Evolutionary conservation across 2,329 filamentous ascomycete genomes (phyloP), one percentile per base, ranked within the genome.

Genomic region (Huntiella bhutanensis): DNA sequence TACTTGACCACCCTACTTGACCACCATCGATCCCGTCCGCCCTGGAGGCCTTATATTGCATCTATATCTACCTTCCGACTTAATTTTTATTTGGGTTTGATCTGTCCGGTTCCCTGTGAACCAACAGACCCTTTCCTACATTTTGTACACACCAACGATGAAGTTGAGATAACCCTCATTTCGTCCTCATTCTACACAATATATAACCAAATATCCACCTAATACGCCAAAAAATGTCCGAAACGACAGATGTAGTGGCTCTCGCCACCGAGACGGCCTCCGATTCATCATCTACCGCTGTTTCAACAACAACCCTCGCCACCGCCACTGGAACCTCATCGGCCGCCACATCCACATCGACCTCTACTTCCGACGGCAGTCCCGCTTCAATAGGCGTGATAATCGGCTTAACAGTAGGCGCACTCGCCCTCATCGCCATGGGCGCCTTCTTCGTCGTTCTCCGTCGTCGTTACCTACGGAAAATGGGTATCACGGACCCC

Each of bases 371-470:
- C 36, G 17, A 19, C 12, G 15, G 43, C 16, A 19, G 22, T 11
- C 37, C 42, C 16, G 33, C 45, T 3, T 45, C 47, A 19, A 42
- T 41, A 12, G 47, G 47, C 12, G 47, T 43, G 12, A 17, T 49
- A 11, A 22, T 33, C 17, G 47, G 47, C 33, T 35, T 49, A 6
- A 35, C 45, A 5, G 33, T 38, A 10, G 47, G 47, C 13, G 38
- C 38, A 15, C 42, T 49, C 7, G 45, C 36, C 16, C 47, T 49
- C 3, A 34, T 49, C n/a, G 47, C 17, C 38, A 37, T 49, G 13
- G 47, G 47, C n/a, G 38, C 33, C 38, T 45, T 45, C 32, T 49
- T 49, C 10, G 47, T 49, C 4, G 17, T 49, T 33, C 43, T 49
- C 15, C 43, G 47, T n/a, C 47, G 47, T 15, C 43, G 47, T 8